Evolutionary conservation across 129 eudicot genomes (phyloP).

Genomic region (Centella asiatica): DNA sequence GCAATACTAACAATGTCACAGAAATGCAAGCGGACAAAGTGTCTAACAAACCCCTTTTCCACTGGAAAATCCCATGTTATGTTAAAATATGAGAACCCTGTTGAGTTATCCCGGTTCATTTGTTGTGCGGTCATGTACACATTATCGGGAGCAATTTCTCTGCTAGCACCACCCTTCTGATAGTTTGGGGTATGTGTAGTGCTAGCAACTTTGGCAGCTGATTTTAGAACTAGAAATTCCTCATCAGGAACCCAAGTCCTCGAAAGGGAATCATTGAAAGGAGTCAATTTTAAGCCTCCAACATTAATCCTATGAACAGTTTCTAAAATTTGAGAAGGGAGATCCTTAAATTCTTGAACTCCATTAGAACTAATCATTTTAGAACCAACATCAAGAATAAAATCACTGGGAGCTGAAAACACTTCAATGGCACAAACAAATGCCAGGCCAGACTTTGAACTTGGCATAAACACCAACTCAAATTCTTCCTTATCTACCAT

Average conservation of each 20-base stretch:
- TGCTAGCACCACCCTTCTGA: slow-evolving; percentile 9
- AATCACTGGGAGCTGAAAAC: slow-evolving; percentile 68
- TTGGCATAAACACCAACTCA: slow-evolving; percentile 40
- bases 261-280: slow-evolving; percentile 94
- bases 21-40: slow-evolving; percentile 45
- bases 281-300: slow-evolving; percentile 63
- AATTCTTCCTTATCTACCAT: slow-evolving; percentile 39
- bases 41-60: slow-evolving; percentile 15
- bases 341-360: slow-evolving; percentile 44
- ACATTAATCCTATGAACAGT: slow-evolving; percentile 89
- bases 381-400: slow-evolving; percentile 47
- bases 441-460: slow-evolving; percentile 33
- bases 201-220: slow-evolving; percentile 50
- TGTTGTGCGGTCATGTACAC: slow-evolving; percentile 88
- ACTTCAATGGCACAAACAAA: slow-evolving; percentile 80
- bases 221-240: slow-evolving; percentile 47
- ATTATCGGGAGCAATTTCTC: slow-evolving; percentile 52
- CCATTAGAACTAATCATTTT: slow-evolving; percentile 32
- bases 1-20: slow-evolving; percentile 18
- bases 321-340: slow-evolving; percentile 47
- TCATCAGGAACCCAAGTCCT: slow-evolving; percentile 86
- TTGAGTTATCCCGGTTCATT: slow-evolving; percentile 55
- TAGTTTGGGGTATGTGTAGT: slow-evolving; percentile 50
- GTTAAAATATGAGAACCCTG: slow-evolving; percentile 41
- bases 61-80: slow-evolving; percentile 85